These are phyloP conservation scores for Suillus bovinus DNA, from an alignment of 768 basidiomycete species.

Conservation along the genomic window DNA sequence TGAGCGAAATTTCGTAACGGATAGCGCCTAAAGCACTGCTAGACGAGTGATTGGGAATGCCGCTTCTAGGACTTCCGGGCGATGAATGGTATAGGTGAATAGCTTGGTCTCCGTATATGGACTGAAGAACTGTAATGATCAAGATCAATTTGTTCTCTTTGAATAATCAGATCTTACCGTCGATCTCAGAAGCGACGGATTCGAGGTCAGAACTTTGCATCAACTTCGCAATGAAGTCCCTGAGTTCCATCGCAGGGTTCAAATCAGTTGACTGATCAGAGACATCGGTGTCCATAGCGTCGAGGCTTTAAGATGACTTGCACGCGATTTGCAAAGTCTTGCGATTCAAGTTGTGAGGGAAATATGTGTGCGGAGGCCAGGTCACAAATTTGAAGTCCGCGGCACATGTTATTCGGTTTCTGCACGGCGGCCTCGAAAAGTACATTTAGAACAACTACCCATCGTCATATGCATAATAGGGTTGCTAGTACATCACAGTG, in stretches of 20 bases:
- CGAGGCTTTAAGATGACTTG: not conserved
- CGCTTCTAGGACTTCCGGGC: slow-evolving; percentile 13
- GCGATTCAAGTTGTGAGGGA: not conserved
- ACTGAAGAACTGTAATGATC: slow-evolving; percentile 60
- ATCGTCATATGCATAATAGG: not conserved
- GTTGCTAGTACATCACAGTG: not conserved
- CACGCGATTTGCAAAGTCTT: not conserved
- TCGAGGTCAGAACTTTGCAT: slow-evolving; percentile 40
- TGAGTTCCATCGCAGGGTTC: slow-evolving; percentile 21
- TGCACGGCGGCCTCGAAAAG: not conserved
- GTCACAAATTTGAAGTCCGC: not conserved
- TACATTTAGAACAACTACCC: not conserved
- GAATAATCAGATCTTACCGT: slow-evolving; percentile 31
- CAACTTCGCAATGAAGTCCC: slow-evolving; percentile 30
- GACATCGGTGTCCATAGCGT: slow-evolving; percentile 2
- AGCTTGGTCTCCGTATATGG: slow-evolving; percentile 75
- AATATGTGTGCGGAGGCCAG: not conserved
- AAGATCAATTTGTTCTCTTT: slow-evolving; percentile 5
- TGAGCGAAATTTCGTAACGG: slow-evolving; percentile 65
- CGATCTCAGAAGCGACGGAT: slow-evolving; percentile 47
- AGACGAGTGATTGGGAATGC: slow-evolving; percentile 20
- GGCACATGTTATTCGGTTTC: not conserved
- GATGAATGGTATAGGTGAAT: slow-evolving; percentile 58
- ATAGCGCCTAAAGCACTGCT: slow-evolving; percentile 35
- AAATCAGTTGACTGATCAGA: not conserved